These are phyloP conservation scores for Schizothecium vesticola DNA, from an alignment of 495 filamentous ascomycete species.

Conservation along the genomic window DNA sequence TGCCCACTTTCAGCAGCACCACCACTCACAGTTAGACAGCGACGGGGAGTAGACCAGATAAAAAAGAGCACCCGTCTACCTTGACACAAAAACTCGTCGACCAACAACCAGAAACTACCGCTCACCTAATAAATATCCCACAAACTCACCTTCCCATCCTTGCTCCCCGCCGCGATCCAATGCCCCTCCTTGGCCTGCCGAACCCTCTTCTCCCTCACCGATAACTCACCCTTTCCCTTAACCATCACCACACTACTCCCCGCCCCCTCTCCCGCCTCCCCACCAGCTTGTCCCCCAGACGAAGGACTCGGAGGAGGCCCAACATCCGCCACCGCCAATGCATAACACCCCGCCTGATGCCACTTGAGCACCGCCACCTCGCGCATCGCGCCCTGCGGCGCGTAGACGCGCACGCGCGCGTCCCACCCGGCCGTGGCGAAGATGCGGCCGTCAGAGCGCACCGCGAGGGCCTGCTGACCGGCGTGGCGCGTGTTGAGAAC, in stretches of 20 bases:
- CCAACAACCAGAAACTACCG: background rate
- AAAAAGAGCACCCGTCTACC: background rate
- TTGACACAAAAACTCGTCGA: background rate
- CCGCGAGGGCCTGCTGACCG: slow-evolving; percentile 73
- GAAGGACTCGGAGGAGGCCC: slow-evolving; percentile 58
- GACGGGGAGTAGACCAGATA: background rate
- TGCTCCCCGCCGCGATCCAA: slow-evolving; percentile 87
- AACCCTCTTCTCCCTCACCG: slow-evolving; percentile 59
- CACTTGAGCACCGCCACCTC: slow-evolving; percentile 94
- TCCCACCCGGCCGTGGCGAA: slow-evolving; percentile 97
- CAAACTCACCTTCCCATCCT: slow-evolving; percentile 92
- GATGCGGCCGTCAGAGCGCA: slow-evolving; percentile 76
- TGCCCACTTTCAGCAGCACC: background rate
- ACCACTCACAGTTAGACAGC: background rate
- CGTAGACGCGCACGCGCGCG: slow-evolving; percentile 71
- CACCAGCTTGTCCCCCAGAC: background rate
- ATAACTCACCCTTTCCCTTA: slow-evolving; percentile 53
- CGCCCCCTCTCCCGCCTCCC: background rate
- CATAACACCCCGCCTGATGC: slow-evolving; percentile 87
- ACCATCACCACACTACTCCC: slow-evolving; percentile 42
- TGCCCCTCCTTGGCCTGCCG: slow-evolving; percentile 64
- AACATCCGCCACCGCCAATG: slow-evolving; percentile 34
- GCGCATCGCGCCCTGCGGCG: slow-evolving; percentile 63
- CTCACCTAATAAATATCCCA: slow-evolving; percentile 74
- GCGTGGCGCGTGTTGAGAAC: slow-evolving; percentile 73